Conservation (phyloP, 805 yeast genomes). For the Metschnikowia aberdeeniae region DNA sequence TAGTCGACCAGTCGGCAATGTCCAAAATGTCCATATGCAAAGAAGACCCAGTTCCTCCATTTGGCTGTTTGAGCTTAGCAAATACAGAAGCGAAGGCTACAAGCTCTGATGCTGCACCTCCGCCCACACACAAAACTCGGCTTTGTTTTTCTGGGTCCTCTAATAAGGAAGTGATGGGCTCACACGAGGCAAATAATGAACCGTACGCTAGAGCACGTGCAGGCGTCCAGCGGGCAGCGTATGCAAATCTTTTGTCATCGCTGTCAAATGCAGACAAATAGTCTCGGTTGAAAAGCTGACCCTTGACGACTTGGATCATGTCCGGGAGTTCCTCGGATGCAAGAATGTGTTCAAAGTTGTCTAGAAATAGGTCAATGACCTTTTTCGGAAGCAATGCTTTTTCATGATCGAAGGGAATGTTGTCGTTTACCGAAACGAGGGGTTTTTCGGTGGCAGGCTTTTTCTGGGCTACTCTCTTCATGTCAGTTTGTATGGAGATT, state of each 20-base stretch:
- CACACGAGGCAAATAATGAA: conserved; percentile 55
- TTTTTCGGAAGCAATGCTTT: conserved; percentile 30
- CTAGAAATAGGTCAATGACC: conserved; percentile 35
- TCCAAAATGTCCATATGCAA: conserved; percentile 59
- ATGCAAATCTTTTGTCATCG: conserved; percentile 65
- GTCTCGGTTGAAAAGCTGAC: conserved; percentile 64
- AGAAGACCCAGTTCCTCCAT: conserved; percentile 28
- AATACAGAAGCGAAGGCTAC: conserved; percentile 61
- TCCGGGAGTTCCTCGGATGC: conserved; percentile 33
- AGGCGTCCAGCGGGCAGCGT: conserved; percentile 83
- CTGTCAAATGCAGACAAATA: conserved; percentile 65
- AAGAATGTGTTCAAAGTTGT: conserved; percentile 29
- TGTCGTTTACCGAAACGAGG: conserved; percentile 13
- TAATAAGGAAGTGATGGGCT: conserved; percentile 36
- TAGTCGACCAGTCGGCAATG: conserved; percentile 70
- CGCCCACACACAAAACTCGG: conserved; percentile 67
- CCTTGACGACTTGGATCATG: conserved; percentile 65
- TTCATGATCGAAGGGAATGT: conserved; percentile 33
- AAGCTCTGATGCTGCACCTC: conserved; percentile 87
- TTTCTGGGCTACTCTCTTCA: conserved; percentile 1
- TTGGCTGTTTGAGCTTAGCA: conserved; percentile 34
- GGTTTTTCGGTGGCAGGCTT: not conserved
- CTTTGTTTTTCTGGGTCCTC: conserved; percentile 26
- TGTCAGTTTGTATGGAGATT: not conserved
- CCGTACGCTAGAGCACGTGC: conserved; percentile 73